Evolutionary conservation across 1,284 basidiomycete genomes (phyloP).

Genomic region (Tilletia setariae): DNA sequence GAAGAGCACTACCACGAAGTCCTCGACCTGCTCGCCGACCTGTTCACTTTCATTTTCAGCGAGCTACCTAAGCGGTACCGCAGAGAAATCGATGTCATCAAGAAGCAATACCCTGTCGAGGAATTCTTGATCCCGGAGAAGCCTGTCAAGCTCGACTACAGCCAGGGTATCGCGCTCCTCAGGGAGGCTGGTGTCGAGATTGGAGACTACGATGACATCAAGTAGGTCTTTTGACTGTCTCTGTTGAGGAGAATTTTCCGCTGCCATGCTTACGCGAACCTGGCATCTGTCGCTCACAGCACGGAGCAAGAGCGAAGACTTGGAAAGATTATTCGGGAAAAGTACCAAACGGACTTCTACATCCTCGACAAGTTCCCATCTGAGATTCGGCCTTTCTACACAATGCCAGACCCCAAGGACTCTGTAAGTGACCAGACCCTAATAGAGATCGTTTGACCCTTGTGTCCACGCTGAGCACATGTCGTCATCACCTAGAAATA

Average conservation of each 20-base stretch:
- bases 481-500: too few relatives aligned
- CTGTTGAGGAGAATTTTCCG: too few relatives aligned
- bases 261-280: background rate
- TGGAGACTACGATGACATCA: slow-evolving; percentile 48
- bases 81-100: slow-evolving; percentile 75
- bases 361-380: slow-evolving; percentile 54
- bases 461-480: too few relatives aligned
- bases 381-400: slow-evolving; percentile 53
- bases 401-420: slow-evolving; percentile 52
- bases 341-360: slow-evolving; percentile 54
- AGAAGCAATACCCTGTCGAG: slow-evolving; percentile 81
- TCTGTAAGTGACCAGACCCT: background rate
- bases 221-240: slow-evolving; percentile 13
- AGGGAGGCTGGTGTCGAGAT: slow-evolving; percentile 47
- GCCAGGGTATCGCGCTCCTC: slow-evolving; percentile 48
- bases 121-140: slow-evolving; percentile 51
- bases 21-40: slow-evolving; percentile 48
- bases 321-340: slow-evolving; percentile 47
- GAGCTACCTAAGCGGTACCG: slow-evolving; percentile 64
- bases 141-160: slow-evolving; percentile 47
- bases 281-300: slow-evolving; percentile 16
- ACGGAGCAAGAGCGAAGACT: slow-evolving; percentile 51
- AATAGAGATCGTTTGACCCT: too few relatives aligned
- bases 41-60: slow-evolving; percentile 53
- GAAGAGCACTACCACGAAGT: slow-evolving; percentile 94